Percentiles rank a stretch among this genome's conserved stretches.
Conservation (phyloP, 1,284 basidiomycete species). For the Malassezia pachydermatis region DNA sequence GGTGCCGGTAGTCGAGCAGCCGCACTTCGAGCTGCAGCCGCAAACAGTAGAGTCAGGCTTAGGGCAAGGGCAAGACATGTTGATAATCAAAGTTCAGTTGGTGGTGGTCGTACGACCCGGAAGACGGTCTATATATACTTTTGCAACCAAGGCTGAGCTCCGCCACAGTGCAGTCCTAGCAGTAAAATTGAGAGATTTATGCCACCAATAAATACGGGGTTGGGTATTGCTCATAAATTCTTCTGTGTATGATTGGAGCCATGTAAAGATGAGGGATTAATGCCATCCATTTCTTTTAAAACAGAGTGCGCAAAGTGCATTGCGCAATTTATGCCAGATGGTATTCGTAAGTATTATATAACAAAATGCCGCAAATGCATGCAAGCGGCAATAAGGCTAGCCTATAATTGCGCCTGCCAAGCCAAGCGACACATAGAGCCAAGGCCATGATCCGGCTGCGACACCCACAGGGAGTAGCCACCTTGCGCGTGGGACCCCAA, state of each 20-base stretch:
- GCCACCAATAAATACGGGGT: background rate
- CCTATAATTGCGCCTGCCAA: no score
- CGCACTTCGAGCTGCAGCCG: background rate
- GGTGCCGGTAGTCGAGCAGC: conserved; percentile 1
- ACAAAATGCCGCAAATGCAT: no score
- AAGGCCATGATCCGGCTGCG: background rate
- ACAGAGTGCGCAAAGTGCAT: no score
- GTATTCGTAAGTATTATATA: no score
- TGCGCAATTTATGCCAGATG: no score
- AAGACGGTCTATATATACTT: background rate
- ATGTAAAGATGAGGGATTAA: background rate
- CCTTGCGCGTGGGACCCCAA: background rate
- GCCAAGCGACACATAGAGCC: background rate
- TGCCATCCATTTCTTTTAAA: background rate
- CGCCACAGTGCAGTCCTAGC: background rate
- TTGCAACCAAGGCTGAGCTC: background rate
- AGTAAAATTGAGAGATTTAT: background rate
- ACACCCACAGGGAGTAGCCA: background rate
- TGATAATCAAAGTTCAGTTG: background rate
- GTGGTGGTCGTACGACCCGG: background rate
- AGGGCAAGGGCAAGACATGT: conserved; percentile 7
- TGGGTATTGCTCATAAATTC: background rate
- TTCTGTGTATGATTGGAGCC: background rate
- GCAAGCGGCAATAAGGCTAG: no score
- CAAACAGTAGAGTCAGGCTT: background rate